Evolutionary conservation across 768 basidiomycete genomes (phyloP), one percentile per base, ranked within the genome.

Genomic region (Tulasnella sp.): DNA sequence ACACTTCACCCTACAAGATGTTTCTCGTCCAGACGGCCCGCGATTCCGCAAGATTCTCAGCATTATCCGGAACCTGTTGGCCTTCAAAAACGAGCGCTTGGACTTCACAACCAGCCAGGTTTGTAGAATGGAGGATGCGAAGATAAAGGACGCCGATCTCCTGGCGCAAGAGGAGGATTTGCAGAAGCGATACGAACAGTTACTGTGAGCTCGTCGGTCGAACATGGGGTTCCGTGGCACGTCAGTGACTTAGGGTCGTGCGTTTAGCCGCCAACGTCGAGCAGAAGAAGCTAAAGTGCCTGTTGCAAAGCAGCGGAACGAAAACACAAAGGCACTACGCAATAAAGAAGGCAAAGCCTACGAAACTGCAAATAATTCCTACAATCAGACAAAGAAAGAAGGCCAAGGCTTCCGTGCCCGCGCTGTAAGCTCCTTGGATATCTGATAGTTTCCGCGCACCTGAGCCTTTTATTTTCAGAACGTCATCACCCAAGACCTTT

Each of bases 61-160:
- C 34, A 90, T 86, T 2, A 86, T 94, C 64, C 88, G 93, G 74
- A 96, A 96, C 71, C 90, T 93, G 69, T 80, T 91, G 70, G 90
- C 89, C 70, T 94, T 92, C 69, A 83, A 82, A 12, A 86, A 84
- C 64, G 85, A 89, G 64, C 83, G 81, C 64, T 75, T 78, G 42
- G 70, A 76, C 2, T 82, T 85, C 61, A 74, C 85, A 17, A 53
- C 55, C 12, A 44, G 41, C 17, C 59, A 38, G 24, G 50, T 38
- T 15, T 49, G 68, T 63, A 51, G 67, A 68, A 25, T 66, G 68
- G 58, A 62, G 64, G 62, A 63, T 17, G 62, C 53, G 8, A 44
- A 49, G 38, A 17, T 43, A 24, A 50, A 59, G 1, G 62, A 60
- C 48, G 51, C 60, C 7, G 60, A 59, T 12, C 64, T 69, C 19